phyloP scores from a whole-genome alignment of 148 eudicot species.

The Vaccinium vitisidaea region DNA sequence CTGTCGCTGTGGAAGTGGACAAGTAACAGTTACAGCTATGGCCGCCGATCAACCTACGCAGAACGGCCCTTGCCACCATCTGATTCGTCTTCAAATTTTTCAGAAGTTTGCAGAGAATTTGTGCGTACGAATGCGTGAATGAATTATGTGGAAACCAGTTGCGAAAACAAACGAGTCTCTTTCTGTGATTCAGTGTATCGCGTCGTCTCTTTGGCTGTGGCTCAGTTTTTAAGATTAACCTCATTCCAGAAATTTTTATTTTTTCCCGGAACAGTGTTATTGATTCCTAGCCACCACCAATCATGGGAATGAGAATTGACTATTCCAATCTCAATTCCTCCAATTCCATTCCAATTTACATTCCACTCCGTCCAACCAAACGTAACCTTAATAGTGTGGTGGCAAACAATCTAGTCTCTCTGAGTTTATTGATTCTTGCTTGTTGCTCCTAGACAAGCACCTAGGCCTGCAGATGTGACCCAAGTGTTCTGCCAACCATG shows the following conservation, averaged over 20 bases:
- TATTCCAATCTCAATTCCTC: no score
- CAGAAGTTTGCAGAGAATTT: background rate
- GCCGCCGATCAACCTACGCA: constrained; percentile 27
- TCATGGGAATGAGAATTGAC: no score
- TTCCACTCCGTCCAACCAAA: no score
- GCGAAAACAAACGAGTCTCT: no score
- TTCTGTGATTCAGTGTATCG: no score
- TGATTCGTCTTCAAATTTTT: constrained; percentile 30
- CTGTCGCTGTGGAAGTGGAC: background rate
- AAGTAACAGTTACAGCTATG: constrained; percentile 18
- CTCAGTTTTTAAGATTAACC: no score
- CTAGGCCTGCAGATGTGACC: constrained; percentile 7
- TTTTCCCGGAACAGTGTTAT: no score
- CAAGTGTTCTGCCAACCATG: constrained; percentile 20
- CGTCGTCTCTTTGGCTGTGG: no score
- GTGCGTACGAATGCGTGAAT: background rate
- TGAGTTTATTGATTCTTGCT: constrained; percentile 32
- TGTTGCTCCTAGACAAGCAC: constrained; percentile 20
- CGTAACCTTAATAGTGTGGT: background rate
- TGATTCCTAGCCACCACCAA: no score
- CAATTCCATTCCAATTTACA: no score
- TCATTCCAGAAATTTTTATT: no score
- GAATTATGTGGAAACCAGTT: background rate
- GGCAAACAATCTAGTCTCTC: constrained; percentile 5
- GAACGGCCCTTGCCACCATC: constrained; percentile 27